These are phyloP conservation scores for Pachysandra terminalis DNA, from an alignment of 164 flowering plant genomes.

Conservation along the genomic window DNA sequence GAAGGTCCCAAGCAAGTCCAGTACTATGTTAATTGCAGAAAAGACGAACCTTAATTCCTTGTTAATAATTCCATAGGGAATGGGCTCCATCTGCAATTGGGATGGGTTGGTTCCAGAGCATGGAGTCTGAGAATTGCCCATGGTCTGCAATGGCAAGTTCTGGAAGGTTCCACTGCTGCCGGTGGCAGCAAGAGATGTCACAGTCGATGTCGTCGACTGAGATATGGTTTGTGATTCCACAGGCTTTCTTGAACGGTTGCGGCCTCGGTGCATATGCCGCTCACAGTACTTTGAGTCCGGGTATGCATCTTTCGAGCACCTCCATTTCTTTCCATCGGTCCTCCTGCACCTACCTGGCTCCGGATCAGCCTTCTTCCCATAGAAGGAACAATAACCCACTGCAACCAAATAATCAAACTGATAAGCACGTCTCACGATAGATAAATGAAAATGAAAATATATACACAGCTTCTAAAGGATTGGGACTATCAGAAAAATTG, in stretches of 20 bases:
- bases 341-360: constrained; percentile 78
- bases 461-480: too few species aligned
- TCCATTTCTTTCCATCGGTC: constrained; percentile 78
- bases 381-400: constrained; percentile 68
- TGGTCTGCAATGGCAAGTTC: constrained; percentile 48
- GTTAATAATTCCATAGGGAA: constrained; percentile 53
- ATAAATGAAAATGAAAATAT: too few species aligned
- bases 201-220: constrained; percentile 63
- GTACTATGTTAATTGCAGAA: too few species aligned
- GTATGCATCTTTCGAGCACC: constrained; percentile 77
- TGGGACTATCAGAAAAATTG: too few species aligned
- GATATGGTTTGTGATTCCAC: constrained; percentile 84
- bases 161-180: constrained; percentile 38
- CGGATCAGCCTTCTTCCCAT: constrained; percentile 70
- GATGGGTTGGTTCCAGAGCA: constrained; percentile 43
- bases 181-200: constrained; percentile 34
- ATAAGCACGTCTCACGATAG: too few species aligned
- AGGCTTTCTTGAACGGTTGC: constrained; percentile 98
- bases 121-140: constrained; percentile 32
- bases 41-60: constrained; percentile 67
- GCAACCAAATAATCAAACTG: constrained; percentile 17
- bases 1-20: too few species aligned
- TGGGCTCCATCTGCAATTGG: constrained; percentile 55
- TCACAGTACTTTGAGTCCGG: constrained; percentile 81
- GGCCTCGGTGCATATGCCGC: constrained; percentile 67